Evolutionary conservation across 306 rosid species (phyloP).

Genomic region (Rosa rugosa): DNA sequence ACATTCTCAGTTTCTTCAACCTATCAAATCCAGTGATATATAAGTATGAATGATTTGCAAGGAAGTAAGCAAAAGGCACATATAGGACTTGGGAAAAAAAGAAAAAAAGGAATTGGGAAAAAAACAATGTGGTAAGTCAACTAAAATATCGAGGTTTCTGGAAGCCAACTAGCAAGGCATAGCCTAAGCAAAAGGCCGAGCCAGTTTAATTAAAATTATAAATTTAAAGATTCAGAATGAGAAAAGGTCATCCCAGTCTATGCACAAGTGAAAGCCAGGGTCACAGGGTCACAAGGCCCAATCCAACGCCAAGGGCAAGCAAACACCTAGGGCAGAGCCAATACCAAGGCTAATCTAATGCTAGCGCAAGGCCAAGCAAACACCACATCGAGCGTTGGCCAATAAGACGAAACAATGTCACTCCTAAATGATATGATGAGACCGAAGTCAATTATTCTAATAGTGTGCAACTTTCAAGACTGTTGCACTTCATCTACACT

Average conservation of each 20-base stretch:
- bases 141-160: not conserved
- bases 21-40: conserved; percentile 33
- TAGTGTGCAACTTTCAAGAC: not conserved
- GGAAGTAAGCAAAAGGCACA: not conserved
- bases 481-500: not conserved
- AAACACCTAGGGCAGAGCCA: not conserved
- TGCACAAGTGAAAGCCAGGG: not conserved
- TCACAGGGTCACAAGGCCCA: not conserved
- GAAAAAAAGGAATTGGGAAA: not conserved
- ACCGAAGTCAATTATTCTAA: not conserved
- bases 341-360: not conserved
- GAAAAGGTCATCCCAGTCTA: not conserved
- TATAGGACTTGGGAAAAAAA: not conserved
- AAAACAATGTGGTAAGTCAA: not conserved
- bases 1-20: conserved; percentile 53
- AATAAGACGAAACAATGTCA: not conserved
- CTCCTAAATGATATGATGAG: not conserved
- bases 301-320: not conserved
- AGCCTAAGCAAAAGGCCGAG: not conserved
- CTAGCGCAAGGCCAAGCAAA: not conserved
- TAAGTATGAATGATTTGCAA: not conserved
- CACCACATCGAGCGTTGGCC: not conserved
- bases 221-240: not conserved
- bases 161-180: not conserved
- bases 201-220: not conserved